phyloP scores from a whole-genome alignment of 1,284 basidiomycete genomes.

The Ustanciosporium gigantosporum region DNA sequence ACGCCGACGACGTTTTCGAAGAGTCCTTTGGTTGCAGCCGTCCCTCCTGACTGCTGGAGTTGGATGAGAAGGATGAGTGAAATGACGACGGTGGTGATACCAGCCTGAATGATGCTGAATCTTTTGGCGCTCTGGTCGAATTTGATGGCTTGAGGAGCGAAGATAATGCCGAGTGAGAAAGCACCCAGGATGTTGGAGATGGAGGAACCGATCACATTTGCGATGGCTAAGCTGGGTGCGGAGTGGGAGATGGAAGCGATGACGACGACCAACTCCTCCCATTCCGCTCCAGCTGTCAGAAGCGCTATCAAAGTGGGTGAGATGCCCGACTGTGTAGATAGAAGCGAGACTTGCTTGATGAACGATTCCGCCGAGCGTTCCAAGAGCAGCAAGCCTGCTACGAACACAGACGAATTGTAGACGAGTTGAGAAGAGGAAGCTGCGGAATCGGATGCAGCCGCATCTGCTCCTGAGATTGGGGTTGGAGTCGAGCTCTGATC shows the following conservation, averaged over 20 bases:
- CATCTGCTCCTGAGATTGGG: no score
- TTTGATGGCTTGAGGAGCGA: conserved; percentile 15
- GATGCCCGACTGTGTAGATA: conserved; percentile 20
- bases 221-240: conserved; percentile 34
- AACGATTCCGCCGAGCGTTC: conserved; percentile 28
- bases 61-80: conserved; percentile 17
- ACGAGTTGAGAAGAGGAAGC: no score
- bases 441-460: no score
- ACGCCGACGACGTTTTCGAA: conserved; percentile 37
- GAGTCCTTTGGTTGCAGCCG: conserved; percentile 3
- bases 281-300: conserved; percentile 40
- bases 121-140: conserved; percentile 29
- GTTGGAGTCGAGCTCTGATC: no score
- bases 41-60: conserved; percentile 12
- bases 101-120: conserved; percentile 28
- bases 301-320: conserved; percentile 30
- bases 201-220: conserved; percentile 49
- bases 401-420: conserved; percentile 25
- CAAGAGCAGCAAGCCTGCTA: conserved; percentile 18
- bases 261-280: conserved; percentile 42
- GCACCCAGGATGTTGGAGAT: conserved; percentile 53
- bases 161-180: conserved; percentile 25
- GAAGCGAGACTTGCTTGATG: conserved; percentile 22
- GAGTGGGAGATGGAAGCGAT: conserved; percentile 26
- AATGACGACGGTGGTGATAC: conserved; percentile 21